Conservation (phyloP, 176 grass and related monocot genomes). For the Oryza rufipogon region DNA sequence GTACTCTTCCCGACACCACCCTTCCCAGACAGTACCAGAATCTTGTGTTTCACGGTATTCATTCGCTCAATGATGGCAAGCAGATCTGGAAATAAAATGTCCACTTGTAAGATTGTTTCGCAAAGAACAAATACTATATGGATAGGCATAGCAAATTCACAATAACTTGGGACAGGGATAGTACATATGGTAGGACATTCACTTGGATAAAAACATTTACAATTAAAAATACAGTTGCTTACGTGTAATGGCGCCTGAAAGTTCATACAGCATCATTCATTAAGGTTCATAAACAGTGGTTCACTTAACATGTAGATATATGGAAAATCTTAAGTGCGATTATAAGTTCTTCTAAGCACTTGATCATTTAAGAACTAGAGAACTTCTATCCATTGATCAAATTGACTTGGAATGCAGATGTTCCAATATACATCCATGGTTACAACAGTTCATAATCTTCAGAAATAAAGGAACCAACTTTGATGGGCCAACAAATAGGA, state of each 20-base stretch:
- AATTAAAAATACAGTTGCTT: not conserved
- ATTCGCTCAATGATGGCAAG: constrained; percentile 68
- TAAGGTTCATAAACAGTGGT: not conserved
- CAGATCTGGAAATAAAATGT: constrained; percentile 55
- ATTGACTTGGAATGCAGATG: not conserved
- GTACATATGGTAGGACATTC: not conserved
- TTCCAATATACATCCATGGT: not conserved
- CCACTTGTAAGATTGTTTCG: not conserved
- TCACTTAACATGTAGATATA: not conserved
- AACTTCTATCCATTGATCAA: not conserved
- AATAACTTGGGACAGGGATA: not conserved
- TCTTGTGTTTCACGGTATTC: constrained; percentile 69
- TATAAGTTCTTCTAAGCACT: not conserved
- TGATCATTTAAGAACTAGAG: not conserved
- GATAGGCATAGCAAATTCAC: not conserved
- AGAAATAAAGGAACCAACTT: not conserved
- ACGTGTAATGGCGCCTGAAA: not conserved
- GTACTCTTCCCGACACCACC: constrained; percentile 78
- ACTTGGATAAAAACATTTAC: not conserved
- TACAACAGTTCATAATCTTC: not conserved
- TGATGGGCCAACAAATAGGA: not conserved
- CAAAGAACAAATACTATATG: not conserved
- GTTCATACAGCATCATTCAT: not conserved
- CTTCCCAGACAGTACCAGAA: constrained; percentile 75
- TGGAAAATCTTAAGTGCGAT: not conserved